Percentiles rank a stretch among this genome's conserved stretches.
phyloP scores from a whole-genome alignment of 257 asterid species.

The Nicotiana undulata region DNA sequence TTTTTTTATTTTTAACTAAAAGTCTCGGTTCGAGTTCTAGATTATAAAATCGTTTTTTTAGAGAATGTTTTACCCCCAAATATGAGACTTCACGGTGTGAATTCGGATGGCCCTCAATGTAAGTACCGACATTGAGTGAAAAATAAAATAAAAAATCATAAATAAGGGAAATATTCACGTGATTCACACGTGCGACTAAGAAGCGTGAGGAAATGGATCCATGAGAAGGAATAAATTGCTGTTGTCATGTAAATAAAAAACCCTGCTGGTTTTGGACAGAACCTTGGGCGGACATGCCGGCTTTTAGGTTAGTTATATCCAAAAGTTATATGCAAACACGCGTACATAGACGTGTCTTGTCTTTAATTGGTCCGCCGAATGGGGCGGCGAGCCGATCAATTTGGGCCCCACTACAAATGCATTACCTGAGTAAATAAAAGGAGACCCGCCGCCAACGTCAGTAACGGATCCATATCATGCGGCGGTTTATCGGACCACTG shows the following conservation, averaged over 20 bases:
- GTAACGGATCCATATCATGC: background rate
- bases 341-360: background rate
- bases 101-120: no score
- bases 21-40: no score
- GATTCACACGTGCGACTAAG: background rate
- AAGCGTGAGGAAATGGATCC: background rate
- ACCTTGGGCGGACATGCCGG: background rate
- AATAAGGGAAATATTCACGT: background rate
- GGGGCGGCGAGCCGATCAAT: background rate
- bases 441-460: background rate
- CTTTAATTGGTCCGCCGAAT: background rate
- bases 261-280: background rate
- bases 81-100: no score
- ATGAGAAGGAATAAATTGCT: background rate
- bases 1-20: no score
- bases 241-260: background rate
- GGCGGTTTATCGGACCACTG: background rate
- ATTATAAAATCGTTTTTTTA: no score
- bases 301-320: background rate
- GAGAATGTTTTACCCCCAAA: no score
- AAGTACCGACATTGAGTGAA: no score
- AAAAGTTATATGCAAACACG: background rate
- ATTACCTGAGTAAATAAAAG: background rate
- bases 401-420: background rate
- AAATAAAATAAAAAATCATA: no score